These are phyloP conservation scores for Magnaporthiopsis incrustans DNA, from an alignment of 2,329 filamentous ascomycete genomes.

Conservation along the genomic window DNA sequence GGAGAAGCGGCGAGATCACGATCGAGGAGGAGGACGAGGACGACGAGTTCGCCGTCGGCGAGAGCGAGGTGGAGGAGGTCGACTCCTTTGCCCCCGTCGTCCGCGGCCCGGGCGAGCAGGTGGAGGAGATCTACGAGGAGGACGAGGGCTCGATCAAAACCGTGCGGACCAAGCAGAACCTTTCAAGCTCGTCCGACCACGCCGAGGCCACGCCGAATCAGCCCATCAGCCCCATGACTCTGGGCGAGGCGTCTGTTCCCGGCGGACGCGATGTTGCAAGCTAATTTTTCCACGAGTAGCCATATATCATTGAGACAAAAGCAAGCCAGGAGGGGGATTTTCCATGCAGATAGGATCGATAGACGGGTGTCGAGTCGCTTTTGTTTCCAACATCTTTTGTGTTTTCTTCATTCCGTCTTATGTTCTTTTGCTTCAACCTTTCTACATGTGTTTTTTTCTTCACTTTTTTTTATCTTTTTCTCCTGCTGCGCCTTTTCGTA, in stretches of 20 bases:
- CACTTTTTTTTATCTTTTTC: not conserved
- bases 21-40: conserved; percentile 57
- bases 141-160: not conserved
- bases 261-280: not conserved
- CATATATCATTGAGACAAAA: not conserved
- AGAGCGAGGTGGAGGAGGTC: conserved; percentile 47
- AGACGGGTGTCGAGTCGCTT: too few species aligned
- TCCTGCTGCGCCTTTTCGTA: too few species aligned
- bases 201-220: not conserved
- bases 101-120: conserved; percentile 32
- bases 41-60: conserved; percentile 22
- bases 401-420: not conserved
- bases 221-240: conserved; percentile 9
- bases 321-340: not conserved
- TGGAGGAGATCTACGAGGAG: conserved; percentile 40
- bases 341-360: too few species aligned
- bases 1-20: conserved; percentile 67
- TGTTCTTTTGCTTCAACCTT: not conserved
- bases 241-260: not conserved
- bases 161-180: not conserved
- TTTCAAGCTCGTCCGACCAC: not conserved
- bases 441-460: conserved; percentile 6
- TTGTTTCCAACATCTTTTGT: not conserved
- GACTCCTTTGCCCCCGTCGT: conserved; percentile 49
- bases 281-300: not conserved